These are phyloP conservation scores for Aspergillus ellipticus DNA, from an alignment of 495 filamentous ascomycete species.

Conservation along the genomic window DNA sequence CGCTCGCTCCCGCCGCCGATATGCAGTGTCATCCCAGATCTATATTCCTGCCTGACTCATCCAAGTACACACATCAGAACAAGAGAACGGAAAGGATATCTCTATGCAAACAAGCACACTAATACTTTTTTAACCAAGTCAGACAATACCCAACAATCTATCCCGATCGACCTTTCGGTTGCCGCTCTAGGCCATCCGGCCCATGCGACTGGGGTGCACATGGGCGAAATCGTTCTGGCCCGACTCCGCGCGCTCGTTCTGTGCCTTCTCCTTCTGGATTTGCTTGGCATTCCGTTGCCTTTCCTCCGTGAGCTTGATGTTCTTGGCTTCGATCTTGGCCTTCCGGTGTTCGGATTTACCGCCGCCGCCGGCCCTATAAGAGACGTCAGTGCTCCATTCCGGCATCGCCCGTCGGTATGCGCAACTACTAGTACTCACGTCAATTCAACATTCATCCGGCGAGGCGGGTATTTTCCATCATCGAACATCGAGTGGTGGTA, in stretches of 20 bases:
- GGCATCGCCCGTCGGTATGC: neutral
- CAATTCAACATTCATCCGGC: conserved; percentile 89
- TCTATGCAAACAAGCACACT: neutral
- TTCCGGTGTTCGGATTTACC: conserved; percentile 68
- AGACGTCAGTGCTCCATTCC: conserved; percentile 11
- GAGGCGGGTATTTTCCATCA: conserved; percentile 55
- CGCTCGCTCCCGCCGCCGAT: neutral
- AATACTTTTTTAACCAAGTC: conserved; percentile 3
- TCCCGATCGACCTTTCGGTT: too few relatives aligned
- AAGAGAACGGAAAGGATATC: conserved; percentile 4
- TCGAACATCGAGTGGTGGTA: conserved; percentile 85
- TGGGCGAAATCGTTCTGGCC: conserved; percentile 35
- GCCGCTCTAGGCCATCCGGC: conserved; percentile 34
- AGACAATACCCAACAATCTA: neutral
- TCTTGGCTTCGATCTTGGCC: conserved; percentile 79
- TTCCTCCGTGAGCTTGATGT: conserved; percentile 81
- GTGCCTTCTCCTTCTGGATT: conserved; percentile 47
- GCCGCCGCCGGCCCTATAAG: conserved; percentile 67
- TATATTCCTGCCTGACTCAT: conserved; percentile 5
- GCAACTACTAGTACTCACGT: conserved; percentile 55
- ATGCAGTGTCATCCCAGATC: neutral
- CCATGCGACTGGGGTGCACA: conserved; percentile 58
- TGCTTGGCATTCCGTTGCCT: conserved; percentile 55
- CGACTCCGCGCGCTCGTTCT: conserved; percentile 30
- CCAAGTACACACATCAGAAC: conserved; percentile 6